These are phyloP conservation scores for Blumeria graminis DNA, from an alignment of 2,329 filamentous ascomycete species.

Conservation along the genomic window DNA sequence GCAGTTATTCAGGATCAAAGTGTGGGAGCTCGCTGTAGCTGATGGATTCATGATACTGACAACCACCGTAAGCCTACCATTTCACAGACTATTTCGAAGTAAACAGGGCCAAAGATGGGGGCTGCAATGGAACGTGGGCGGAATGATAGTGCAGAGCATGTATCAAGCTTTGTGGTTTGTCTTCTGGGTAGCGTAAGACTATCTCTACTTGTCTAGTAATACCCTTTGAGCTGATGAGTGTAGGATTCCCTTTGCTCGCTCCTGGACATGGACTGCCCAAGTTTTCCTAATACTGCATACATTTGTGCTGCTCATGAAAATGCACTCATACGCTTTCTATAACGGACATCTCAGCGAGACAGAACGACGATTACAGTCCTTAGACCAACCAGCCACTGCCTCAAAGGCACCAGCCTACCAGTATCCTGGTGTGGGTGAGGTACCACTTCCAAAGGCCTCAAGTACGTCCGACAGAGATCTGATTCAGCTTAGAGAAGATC, in stretches of 20 bases:
- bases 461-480: conserved; percentile 26
- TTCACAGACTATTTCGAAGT: conserved; percentile 43
- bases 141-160: conserved; percentile 62
- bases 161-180: conserved; percentile 59
- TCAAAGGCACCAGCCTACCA: conserved; percentile 48
- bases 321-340: conserved; percentile 97
- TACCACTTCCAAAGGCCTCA: conserved; percentile 10
- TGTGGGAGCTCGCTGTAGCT: conserved; percentile 63
- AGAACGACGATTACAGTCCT: conserved; percentile 49
- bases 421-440: conserved; percentile 31
- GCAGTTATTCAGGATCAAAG: conserved; percentile 66
- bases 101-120: conserved; percentile 23
- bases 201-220: background rate
- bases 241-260: conserved; percentile 54
- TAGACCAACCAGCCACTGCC: conserved; percentile 53
- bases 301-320: conserved; percentile 89
- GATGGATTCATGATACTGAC: conserved; percentile 68
- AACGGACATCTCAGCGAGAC: conserved; percentile 86
- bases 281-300: conserved; percentile 86
- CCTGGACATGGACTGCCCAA: conserved; percentile 94
- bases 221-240: conserved; percentile 7
- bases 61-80: conserved; percentile 44
- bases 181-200: conserved; percentile 46
- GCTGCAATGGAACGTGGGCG: conserved; percentile 50
- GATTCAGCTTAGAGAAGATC: conserved; percentile 51